phyloP scores from a whole-genome alignment of 495 filamentous ascomycete genomes.

The Patellaria atrata region DNA sequence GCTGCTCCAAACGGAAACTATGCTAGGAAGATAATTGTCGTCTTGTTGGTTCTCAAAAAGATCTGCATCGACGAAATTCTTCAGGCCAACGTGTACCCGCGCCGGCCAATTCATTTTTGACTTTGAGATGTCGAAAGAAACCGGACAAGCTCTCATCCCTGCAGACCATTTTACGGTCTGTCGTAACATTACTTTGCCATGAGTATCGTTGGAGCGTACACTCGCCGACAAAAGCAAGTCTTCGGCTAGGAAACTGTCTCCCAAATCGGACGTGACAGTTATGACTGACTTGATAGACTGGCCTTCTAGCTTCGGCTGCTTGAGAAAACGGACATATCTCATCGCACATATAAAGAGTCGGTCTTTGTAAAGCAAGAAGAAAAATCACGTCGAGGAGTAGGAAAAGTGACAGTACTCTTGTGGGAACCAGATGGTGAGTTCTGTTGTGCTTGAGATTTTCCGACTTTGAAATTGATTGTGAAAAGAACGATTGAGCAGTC shows the following conservation, averaged over 20 bases:
- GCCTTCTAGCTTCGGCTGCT: slow-evolving; percentile 16
- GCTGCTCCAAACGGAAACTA: slow-evolving; percentile 44
- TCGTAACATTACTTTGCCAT: slow-evolving; percentile 31
- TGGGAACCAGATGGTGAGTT: no score
- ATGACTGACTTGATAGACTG: slow-evolving; percentile 36
- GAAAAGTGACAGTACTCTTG: no score
- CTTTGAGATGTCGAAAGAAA: slow-evolving; percentile 22
- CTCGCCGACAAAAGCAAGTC: slow-evolving; percentile 41
- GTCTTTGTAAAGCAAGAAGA: background rate
- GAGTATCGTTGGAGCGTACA: slow-evolving; percentile 25
- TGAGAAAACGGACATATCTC: slow-evolving; percentile 26
- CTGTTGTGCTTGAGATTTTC: no score
- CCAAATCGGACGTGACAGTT: slow-evolving; percentile 81
- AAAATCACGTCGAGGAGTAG: no score
- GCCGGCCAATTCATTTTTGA: slow-evolving; percentile 15
- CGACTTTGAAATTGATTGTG: no score
- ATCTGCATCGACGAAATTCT: slow-evolving; percentile 10
- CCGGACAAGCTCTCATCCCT: slow-evolving; percentile 37
- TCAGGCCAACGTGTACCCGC: slow-evolving; percentile 22
- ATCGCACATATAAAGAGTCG: slow-evolving; percentile 7
- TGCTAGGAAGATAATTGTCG: slow-evolving; percentile 24
- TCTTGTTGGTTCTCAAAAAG: slow-evolving; percentile 19
- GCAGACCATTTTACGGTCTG: slow-evolving; percentile 37
- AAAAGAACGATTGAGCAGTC: no score
- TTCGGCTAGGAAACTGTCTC: slow-evolving; percentile 66